These are phyloP conservation scores for Didymella pomorum DNA, from an alignment of 2,329 filamentous ascomycete genomes.

Conservation along the genomic window DNA sequence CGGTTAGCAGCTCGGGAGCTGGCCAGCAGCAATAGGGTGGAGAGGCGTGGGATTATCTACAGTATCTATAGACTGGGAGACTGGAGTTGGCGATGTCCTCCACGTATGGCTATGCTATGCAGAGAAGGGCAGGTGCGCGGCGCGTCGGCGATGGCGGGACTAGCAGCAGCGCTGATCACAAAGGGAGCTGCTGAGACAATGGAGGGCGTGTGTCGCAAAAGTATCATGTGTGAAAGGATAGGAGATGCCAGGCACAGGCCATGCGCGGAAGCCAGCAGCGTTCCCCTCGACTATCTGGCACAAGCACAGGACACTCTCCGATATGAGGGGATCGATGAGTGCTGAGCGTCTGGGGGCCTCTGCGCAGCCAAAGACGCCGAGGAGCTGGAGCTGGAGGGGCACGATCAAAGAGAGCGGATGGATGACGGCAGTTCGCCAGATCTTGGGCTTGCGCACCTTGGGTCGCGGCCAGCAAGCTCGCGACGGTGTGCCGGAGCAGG, in stretches of 20 bases:
- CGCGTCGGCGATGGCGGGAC: conserved; percentile 5
- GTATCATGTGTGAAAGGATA: conserved; percentile 14
- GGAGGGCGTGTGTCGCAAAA: conserved; percentile 16
- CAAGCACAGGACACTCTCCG: conserved; percentile 13
- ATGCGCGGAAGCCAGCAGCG: conserved; percentile 14
- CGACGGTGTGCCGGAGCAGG: conserved; percentile 9
- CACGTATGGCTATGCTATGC: conserved; percentile 9
- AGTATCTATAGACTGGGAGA: conserved; percentile 7
- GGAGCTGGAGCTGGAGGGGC: conserved; percentile 19
- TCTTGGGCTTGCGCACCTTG: conserved; percentile 14
- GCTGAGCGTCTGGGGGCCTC: conserved; percentile 14
- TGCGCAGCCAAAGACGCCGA: conserved; percentile 5
- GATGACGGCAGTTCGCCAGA: conserved; percentile 4
- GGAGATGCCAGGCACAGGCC: conserved; percentile 24
- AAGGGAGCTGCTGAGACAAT: conserved; percentile 23
- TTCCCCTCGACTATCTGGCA: conserved; percentile 20
- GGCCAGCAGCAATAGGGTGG: conserved; percentile 10
- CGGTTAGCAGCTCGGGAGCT: conserved; percentile 14
- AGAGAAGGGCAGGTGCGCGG: conserved; percentile 3
- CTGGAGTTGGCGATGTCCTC: neutral
- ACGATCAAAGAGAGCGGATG: conserved; percentile 5
- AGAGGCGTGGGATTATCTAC: conserved; percentile 9
- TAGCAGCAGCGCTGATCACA: conserved; percentile 18
- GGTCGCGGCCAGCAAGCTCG: conserved; percentile 11
- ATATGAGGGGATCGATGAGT: conserved; percentile 10